phyloP scores from a whole-genome alignment of 225 moss, liverwort and hornwort genomes.

The Asterella californica region DNA sequence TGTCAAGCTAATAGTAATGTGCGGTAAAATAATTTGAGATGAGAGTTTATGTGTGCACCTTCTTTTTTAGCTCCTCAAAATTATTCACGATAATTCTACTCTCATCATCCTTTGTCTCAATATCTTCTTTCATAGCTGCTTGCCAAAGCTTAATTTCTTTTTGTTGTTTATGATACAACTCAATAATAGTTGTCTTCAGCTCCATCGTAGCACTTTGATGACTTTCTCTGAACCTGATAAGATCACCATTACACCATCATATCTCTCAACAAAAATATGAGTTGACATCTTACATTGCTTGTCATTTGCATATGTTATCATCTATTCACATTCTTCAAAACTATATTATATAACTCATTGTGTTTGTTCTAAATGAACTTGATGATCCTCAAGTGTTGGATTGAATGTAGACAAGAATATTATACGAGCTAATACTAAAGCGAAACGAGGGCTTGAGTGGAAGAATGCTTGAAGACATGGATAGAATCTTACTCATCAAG shows the following conservation, averaged over 20 bases:
- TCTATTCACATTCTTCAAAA: too few relatives aligned
- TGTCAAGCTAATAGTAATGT: not conserved
- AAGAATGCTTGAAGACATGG: not conserved
- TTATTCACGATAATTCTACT: conserved; percentile 53
- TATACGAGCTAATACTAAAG: not conserved
- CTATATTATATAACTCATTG: too few relatives aligned
- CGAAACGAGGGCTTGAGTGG: not conserved
- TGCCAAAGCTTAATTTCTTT: conserved; percentile 55
- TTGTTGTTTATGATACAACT: conserved; percentile 55
- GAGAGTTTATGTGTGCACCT: conserved; percentile 26
- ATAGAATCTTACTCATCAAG: conserved; percentile 50
- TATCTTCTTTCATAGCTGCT: conserved; percentile 48
- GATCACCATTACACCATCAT: not conserved
- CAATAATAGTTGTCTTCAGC: conserved; percentile 48
- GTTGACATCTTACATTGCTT: too few relatives aligned
- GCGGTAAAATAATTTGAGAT: not conserved
- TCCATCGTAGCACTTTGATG: conserved; percentile 49
- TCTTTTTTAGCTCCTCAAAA: conserved; percentile 66
- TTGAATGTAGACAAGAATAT: not conserved
- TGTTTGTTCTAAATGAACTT: too few relatives aligned
- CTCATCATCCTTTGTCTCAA: conserved; percentile 65
- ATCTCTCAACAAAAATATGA: not conserved
- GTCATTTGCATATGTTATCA: too few relatives aligned
- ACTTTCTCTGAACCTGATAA: conserved; percentile 37
- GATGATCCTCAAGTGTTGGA: too few relatives aligned